phyloP scores from a whole-genome alignment of 116 monocot genomes.

The Trichopus zeylanicus region DNA sequence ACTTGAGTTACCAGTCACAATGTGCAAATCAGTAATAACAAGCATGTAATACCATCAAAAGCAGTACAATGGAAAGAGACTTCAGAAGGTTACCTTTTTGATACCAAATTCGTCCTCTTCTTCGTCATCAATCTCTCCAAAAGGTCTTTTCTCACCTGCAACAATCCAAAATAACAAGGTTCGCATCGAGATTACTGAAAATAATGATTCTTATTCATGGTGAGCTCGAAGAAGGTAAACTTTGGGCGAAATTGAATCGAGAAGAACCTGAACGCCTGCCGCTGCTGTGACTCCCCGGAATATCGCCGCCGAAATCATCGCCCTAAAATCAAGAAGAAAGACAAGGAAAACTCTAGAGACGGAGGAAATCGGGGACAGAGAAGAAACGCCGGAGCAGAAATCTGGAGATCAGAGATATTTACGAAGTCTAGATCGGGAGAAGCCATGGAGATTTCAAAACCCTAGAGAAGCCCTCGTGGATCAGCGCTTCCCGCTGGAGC shows the following conservation, averaged over 20 bases:
- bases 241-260: neutral
- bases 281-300: conserved; percentile 20
- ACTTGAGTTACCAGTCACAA: too few relatives aligned
- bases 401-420: neutral
- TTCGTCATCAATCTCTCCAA: conserved; percentile 45
- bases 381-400: neutral
- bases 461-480: neutral
- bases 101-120: conserved; percentile 46
- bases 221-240: neutral
- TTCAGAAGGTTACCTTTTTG: conserved; percentile 41
- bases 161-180: neutral
- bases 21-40: too few relatives aligned
- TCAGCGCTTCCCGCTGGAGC: neutral
- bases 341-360: neutral
- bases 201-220: neutral
- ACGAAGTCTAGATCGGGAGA: conserved; percentile 6
- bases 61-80: too few relatives aligned
- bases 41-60: too few relatives aligned
- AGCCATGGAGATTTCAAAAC: neutral
- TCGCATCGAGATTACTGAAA: neutral
- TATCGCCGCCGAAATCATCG: conserved; percentile 58
- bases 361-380: neutral
- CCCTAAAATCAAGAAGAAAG: conserved; percentile 19
- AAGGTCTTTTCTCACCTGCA: conserved; percentile 42
- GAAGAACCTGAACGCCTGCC: conserved; percentile 29